Evolutionary conservation across 257 asterid genomes (phyloP), one percentile per base, ranked within the genome.

Genomic region (Orobanche coerulescens): DNA sequence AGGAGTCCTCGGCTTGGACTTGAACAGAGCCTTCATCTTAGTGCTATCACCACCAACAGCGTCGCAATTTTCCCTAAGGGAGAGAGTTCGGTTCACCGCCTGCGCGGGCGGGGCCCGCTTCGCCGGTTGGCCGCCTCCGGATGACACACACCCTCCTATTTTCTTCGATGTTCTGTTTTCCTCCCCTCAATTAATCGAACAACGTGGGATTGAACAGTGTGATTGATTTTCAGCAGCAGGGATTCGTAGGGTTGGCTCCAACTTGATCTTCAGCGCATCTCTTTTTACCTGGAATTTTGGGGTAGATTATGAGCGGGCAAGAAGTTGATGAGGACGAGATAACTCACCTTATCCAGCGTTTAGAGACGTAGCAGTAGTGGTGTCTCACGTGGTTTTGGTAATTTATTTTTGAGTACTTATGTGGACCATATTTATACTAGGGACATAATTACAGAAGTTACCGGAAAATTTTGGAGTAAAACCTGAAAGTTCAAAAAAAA

Each of bases 1-100:
- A 0, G 95, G 91, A 5, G 91, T 83, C 72, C 70, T 83, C 0
- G 91, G 83, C 68, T 86, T 86, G 18, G 86, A 72, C 79, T 83
- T 86, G 55, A 79, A 77, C 59, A 86, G 33, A 1, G 67, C 75
- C 81, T 85, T 85, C 94, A 80, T 81, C 11, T 66, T 68, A 6
- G 48, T 61, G n/a, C 55, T 54, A 24, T 47, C 73, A 6, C 40
- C 65, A 28, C 33, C 65, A 36, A 55, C 67, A 2, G 47, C 55
- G 24, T 34, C 66, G 31, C 52, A 37, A 8, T 40, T 16, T 19
- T 72, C 75, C 55, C 49, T 62, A 44, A 61, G 26, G 36, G 65
- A 48, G 44, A 65, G 53, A 70, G 71, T 71, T 47, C 73, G 73
- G 30, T 61, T 50, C 70, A 68, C 67, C 65, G 50, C 13, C 49